Base-by-base conservation (phyloP, 805 yeast species). In the Pichia cabralensis region DNA sequence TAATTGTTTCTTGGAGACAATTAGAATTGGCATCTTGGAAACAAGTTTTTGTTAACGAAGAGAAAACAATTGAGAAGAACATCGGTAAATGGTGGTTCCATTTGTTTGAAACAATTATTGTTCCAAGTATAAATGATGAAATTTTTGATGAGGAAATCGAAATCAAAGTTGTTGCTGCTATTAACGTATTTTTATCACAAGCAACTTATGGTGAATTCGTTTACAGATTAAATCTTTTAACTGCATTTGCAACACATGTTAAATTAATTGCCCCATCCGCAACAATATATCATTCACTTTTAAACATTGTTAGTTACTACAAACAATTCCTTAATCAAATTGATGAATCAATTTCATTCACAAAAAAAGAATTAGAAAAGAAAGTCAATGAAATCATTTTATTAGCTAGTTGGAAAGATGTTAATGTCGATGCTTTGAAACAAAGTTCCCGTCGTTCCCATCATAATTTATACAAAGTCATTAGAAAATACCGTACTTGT, bases 381-480 rank as follows among this genome's bases (percentile, higher is more conserved):
- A 85, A 85, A 32, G 71, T 92, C 9, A 67, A 75, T 23, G 98
- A 92, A 38, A 78, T 86, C 4, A 85, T 92, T 28, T 60, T 84
- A 29, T 64, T 92, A 12, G 96, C 98, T 2, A 83, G 95, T 49
- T 94, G 97, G 97, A 86, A 88, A 47, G 99, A 92, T 60, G 88
- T 86, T 10, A 94, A 92, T 49, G 74, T 86, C 28, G 94, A 82
- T 50, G 95, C 98, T 0, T 66, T 92, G 48, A 86, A 84, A 46
- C 96, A 88, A 57, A 84, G 96, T 57, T 92, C 98, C 6, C 76
- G 85, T 43, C 73, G 80, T 31, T 86, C 96, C 1, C 98, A 94
- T 51, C 74, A 75, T 43, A 74, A 68, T 46, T 73, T 92, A 34
- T 89, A 79, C 71, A 92, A 86, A 56, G 54, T 82, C 33, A 80